These are phyloP conservation scores for Trichoderma atroviride DNA, from an alignment of 2,329 filamentous ascomycete genomes.

Conservation along the genomic window DNA sequence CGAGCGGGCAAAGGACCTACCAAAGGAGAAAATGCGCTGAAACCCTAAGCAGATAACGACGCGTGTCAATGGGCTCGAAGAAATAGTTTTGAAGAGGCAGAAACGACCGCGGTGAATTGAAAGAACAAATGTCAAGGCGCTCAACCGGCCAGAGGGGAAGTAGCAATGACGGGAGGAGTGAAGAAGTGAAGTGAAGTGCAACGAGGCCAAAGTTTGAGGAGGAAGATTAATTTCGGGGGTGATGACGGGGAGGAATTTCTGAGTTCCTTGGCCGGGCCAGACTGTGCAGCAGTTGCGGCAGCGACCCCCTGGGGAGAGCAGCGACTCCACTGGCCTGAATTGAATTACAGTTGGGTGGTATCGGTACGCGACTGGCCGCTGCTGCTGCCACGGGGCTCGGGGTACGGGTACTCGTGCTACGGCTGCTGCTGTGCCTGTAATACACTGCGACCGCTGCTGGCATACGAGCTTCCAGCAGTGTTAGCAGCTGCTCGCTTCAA, in stretches of 20 bases:
- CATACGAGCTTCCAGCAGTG: not conserved
- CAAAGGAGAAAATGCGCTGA: conserved; percentile 24
- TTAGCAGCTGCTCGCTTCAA: conserved; percentile 20
- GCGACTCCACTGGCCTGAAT: not conserved
- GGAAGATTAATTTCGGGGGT: conserved; percentile 35
- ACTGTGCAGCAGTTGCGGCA: conserved; percentile 21
- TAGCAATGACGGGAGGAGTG: conserved; percentile 43
- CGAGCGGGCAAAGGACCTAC: conserved; percentile 21
- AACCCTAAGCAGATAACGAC: conserved; percentile 30
- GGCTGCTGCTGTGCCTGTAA: not conserved
- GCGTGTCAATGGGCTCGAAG: conserved; percentile 41
- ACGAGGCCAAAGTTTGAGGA: conserved; percentile 30
- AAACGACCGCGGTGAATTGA: conserved; percentile 31
- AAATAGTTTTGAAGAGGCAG: conserved; percentile 35
- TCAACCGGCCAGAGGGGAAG: conserved; percentile 37
- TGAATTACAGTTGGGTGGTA: not conserved
- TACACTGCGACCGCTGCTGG: not conserved
- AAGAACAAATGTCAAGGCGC: conserved; percentile 8
- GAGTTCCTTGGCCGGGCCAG: conserved; percentile 15
- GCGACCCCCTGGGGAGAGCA: not conserved
- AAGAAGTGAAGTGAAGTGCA: conserved; percentile 33
- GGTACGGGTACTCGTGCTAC: conserved; percentile 16
- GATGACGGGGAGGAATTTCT: conserved; percentile 28
- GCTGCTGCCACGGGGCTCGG: not conserved
- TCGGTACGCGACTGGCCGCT: not conserved